Evolutionary conservation across 2,329 filamentous ascomycete species (phyloP).

Genomic region (Ascochyta lentis): DNA sequence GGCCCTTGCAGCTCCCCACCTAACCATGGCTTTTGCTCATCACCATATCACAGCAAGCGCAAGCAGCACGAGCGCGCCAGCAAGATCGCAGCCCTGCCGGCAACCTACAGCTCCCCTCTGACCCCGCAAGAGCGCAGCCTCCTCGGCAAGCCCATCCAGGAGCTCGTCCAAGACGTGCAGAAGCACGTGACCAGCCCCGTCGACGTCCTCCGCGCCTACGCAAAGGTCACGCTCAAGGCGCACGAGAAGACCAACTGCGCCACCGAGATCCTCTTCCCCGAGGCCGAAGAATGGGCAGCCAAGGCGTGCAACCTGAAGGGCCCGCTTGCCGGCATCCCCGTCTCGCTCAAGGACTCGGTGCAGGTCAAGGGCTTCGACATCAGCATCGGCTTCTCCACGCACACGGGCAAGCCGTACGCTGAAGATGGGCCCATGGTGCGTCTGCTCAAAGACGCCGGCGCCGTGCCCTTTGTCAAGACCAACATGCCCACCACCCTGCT

Average conservation of each 20-base stretch:
- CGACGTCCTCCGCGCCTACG: constrained; percentile 83
- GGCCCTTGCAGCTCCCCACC: constrained; percentile 26
- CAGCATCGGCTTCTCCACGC: constrained; percentile 78
- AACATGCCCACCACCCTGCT: constrained; percentile 86
- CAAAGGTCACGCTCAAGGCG: constrained; percentile 82
- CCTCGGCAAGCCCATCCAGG: constrained; percentile 75
- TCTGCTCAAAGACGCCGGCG: constrained; percentile 84
- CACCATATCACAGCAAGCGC: constrained; percentile 62
- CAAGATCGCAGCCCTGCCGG: constrained; percentile 71
- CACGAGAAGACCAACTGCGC: constrained; percentile 88
- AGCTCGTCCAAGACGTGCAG: constrained; percentile 80
- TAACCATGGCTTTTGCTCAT: background rate
- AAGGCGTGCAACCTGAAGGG: constrained; percentile 74
- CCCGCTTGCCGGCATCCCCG: constrained; percentile 83
- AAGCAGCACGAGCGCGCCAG: constrained; percentile 79
- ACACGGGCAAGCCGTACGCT: constrained; percentile 69
- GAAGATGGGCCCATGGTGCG: constrained; percentile 76
- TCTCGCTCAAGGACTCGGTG: constrained; percentile 80
- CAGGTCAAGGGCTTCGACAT: constrained; percentile 83
- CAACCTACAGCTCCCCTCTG: constrained; percentile 70
- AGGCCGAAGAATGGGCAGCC: constrained; percentile 75
- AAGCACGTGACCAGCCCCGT: constrained; percentile 68
- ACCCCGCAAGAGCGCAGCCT: constrained; percentile 70
- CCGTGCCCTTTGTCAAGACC: constrained; percentile 91
- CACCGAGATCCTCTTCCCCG: constrained; percentile 82